A percentile compares a stretch with the other conserved stretches of the same genome.
Evolutionary conservation across 148 eudicot genomes (phyloP).

Genomic region (Rhododendron kiyosumense): DNA sequence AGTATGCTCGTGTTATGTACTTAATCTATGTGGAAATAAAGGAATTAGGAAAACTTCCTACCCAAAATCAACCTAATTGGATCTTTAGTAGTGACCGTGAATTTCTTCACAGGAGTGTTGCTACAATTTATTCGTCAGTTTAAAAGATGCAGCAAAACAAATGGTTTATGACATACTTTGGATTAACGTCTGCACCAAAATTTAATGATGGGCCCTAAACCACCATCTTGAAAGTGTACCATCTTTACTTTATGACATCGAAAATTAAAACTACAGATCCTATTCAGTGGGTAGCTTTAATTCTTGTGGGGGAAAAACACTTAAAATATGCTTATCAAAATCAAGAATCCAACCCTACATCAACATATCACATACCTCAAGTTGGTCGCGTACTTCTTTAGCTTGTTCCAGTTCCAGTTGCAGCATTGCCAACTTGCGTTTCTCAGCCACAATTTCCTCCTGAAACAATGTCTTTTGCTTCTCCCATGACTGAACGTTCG

Average conservation of each 20-base stretch:
- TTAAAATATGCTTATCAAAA: neutral
- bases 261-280: neutral
- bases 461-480: slow-evolving; percentile 65
- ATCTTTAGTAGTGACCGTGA: neutral
- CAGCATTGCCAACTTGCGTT: slow-evolving; percentile 46
- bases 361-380: slow-evolving; percentile 81
- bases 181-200: neutral
- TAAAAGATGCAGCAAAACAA: neutral
- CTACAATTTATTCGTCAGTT: neutral
- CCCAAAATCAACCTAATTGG: neutral
- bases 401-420: slow-evolving; percentile 59
- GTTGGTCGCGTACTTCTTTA: slow-evolving; percentile 45
- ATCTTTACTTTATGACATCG: neutral
- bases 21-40: neutral
- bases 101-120: neutral
- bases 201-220: neutral
- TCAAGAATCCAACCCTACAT: slow-evolving; percentile 7
- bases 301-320: neutral
- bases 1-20: neutral
- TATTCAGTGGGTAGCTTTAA: neutral
- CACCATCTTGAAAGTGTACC: neutral
- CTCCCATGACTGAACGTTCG: slow-evolving; percentile 77
- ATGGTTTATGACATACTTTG: neutral
- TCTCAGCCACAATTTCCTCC: slow-evolving; percentile 78
- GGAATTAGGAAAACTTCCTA: neutral